These are phyloP conservation scores for Trichosporon sp. DNA, from an alignment of 1,284 basidiomycete genomes.

Conservation along the genomic window DNA sequence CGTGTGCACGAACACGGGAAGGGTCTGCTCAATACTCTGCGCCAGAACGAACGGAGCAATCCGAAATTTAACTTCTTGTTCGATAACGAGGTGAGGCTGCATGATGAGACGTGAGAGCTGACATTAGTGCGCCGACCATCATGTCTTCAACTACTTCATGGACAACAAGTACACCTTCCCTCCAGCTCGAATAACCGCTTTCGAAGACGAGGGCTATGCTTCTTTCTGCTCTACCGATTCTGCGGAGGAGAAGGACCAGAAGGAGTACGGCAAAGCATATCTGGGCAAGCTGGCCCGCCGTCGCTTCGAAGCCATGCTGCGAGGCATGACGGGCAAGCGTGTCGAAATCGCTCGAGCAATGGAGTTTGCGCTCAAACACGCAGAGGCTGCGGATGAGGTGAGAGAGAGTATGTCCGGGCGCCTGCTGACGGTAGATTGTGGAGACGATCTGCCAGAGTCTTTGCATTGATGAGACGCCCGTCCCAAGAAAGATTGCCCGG, in stretches of 20 bases:
- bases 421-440: constrained; percentile 56
- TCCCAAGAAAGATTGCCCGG: constrained; percentile 91
- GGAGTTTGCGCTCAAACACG: constrained; percentile 90
- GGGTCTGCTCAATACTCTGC: constrained; percentile 68
- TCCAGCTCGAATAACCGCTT: constrained; percentile 57
- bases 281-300: constrained; percentile 71
- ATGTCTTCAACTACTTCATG: constrained; percentile 70
- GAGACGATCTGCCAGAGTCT: constrained; percentile 81
- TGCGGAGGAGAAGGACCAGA: constrained; percentile 85
- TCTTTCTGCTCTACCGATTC: constrained; percentile 92
- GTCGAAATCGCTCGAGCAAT: constrained; percentile 90
- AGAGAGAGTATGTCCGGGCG: constrained; percentile 11
- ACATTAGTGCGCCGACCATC: constrained; percentile 48
- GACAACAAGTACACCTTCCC: constrained; percentile 57
- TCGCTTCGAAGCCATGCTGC: constrained; percentile 83
- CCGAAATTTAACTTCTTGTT: constrained; percentile 74
- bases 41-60: constrained; percentile 71
- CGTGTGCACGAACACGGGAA: constrained; percentile 75
- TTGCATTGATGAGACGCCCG: constrained; percentile 76
- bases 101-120: not conserved
- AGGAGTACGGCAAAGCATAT: constrained; percentile 62
- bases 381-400: constrained; percentile 86
- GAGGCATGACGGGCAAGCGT: constrained; percentile 74
- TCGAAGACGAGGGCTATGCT: constrained; percentile 88
- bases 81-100: constrained; percentile 58